Evolutionary conservation across 2,329 filamentous ascomycete species (phyloP).

Genomic region (Tolypocladium amazonense): DNA sequence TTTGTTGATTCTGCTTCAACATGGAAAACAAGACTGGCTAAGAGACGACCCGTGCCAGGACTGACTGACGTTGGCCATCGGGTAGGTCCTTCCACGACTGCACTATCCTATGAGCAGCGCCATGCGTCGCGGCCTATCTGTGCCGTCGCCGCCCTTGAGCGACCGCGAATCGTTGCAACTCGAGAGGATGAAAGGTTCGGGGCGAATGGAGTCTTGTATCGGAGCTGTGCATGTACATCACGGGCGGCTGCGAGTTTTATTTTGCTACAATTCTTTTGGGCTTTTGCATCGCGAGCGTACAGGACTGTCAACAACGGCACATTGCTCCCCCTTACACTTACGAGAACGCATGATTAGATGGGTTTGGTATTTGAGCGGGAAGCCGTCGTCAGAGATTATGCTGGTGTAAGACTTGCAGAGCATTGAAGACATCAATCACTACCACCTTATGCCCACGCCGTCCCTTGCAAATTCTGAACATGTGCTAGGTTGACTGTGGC

Average conservation of each 20-base stretch:
- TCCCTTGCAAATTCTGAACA: no score
- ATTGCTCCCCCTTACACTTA: neutral
- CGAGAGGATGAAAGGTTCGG: neutral
- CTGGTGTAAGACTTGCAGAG: neutral
- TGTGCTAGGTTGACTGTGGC: no score
- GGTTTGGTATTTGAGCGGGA: neutral
- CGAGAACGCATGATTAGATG: neutral
- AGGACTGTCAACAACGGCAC: neutral
- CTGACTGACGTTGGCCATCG: conserved; percentile 14
- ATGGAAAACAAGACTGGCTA: neutral
- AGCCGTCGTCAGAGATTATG: neutral
- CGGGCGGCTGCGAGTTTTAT: neutral
- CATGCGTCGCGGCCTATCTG: neutral
- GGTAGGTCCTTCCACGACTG: conserved; percentile 19
- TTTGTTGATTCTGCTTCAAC: neutral
- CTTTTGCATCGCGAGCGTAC: neutral
- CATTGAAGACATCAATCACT: neutral
- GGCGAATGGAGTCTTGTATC: neutral
- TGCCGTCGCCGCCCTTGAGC: neutral
- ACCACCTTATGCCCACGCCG: no score
- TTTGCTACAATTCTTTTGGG: neutral
- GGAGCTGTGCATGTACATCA: neutral
- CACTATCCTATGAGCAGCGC: conserved; percentile 16
- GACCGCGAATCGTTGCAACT: neutral
- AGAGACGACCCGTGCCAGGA: conserved; percentile 8